Conservation (phyloP, 2,329 filamentous ascomycete genomes). For the Colletotrichum sp. region DNA sequence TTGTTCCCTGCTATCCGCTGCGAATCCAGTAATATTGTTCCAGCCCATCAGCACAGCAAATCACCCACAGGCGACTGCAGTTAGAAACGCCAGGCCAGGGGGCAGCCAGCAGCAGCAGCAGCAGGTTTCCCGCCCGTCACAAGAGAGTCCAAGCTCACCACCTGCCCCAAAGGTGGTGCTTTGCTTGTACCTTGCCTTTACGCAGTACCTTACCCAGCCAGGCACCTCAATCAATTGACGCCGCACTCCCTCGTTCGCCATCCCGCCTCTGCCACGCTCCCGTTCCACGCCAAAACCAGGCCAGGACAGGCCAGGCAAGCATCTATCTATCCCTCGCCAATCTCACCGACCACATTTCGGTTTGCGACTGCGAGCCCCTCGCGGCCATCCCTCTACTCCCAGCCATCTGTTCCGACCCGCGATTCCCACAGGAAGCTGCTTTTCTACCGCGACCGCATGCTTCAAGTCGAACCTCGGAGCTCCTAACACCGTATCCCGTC, state of each 20-base stretch:
- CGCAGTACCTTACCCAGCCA: background rate
- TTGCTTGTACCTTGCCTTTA: background rate
- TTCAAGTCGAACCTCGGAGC: background rate
- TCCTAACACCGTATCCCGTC: constrained; percentile 10
- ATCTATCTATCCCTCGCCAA: constrained; percentile 13
- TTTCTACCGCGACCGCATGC: background rate
- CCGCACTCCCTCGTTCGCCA: background rate
- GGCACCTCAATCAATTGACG: background rate
- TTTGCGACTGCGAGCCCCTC: background rate
- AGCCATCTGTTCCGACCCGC: constrained; percentile 2
- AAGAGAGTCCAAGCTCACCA: constrained; percentile 14
- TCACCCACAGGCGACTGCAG: background rate
- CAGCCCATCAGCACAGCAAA: background rate
- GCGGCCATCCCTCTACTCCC: constrained; percentile 2
- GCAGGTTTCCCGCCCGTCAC: constrained; percentile 1
- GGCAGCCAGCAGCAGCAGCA: background rate
- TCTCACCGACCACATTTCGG: constrained; percentile 6
- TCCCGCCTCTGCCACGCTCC: background rate
- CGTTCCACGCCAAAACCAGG: background rate
- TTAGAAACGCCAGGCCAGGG: background rate
- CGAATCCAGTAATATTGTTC: constrained; percentile 9
- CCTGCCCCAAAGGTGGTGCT: constrained; percentile 1
- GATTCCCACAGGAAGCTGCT: background rate
- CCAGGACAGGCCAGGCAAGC: constrained; percentile 1
- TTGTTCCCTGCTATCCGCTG: background rate